These are phyloP conservation scores for Marasmius fiardii DNA, from an alignment of 1,284 basidiomycete species.

Conservation along the genomic window DNA sequence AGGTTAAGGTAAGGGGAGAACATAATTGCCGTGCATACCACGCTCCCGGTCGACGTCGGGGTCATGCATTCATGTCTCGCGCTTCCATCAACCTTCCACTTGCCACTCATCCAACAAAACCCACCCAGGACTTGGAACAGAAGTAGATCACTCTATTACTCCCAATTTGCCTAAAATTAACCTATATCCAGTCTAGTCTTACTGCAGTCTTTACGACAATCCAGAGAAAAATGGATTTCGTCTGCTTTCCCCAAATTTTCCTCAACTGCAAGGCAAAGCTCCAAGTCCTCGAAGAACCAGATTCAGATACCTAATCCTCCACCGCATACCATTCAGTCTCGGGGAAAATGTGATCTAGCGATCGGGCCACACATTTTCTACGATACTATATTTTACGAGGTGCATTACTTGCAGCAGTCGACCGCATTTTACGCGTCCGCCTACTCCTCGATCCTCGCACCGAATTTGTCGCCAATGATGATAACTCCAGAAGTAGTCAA, in stretches of 20 bases:
- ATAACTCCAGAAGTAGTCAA: slow-evolving; percentile 55
- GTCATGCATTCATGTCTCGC: neutral
- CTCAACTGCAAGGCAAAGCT: slow-evolving; percentile 36
- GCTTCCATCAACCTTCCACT: neutral
- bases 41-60: no score
- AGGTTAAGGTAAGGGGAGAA: no score
- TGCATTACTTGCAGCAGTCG: slow-evolving; percentile 40
- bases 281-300: slow-evolving; percentile 44
- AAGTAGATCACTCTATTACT: neutral
- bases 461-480: slow-evolving; percentile 37
- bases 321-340: slow-evolving; percentile 58
- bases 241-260: slow-evolving; percentile 73
- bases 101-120: neutral
- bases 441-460: slow-evolving; percentile 24
- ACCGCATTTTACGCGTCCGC: neutral
- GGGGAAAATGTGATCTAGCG: slow-evolving; percentile 63
- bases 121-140: neutral
- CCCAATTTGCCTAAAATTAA: neutral
- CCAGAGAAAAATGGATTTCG: slow-evolving; percentile 64
- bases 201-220: slow-evolving; percentile 64
- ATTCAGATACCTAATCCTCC: slow-evolving; percentile 34
- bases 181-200: slow-evolving; percentile 45
- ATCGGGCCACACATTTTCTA: slow-evolving; percentile 71
- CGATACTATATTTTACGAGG: slow-evolving; percentile 66
- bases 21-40: no score